Evolutionary conservation across 1,284 basidiomycete species (phyloP).

Genomic region (Stygiomarasmius scandens): DNA sequence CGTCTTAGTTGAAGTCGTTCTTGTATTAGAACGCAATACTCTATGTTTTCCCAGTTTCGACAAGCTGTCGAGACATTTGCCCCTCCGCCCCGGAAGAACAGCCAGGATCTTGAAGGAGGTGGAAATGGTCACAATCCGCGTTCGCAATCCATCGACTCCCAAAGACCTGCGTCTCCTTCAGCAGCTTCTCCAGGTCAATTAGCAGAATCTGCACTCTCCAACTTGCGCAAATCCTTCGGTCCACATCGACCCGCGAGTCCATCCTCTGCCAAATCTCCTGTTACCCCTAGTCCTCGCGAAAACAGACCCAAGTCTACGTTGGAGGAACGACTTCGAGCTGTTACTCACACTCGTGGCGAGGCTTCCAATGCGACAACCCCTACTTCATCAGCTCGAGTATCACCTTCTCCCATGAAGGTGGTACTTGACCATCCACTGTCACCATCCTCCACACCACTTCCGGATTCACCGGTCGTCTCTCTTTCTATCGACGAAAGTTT

Average conservation of each 20-base stretch:
- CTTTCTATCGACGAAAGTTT: conserved; percentile 10
- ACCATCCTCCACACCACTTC: conserved; percentile 46
- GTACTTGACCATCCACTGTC: conserved; percentile 35
- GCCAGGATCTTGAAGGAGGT: conserved; percentile 31
- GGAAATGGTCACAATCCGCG: conserved; percentile 21
- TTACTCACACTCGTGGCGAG: conserved; percentile 61
- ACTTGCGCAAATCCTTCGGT: conserved; percentile 63
- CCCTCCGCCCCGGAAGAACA: conserved; percentile 40
- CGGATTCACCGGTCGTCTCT: conserved; percentile 41
- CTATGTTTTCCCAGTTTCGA: conserved; percentile 69
- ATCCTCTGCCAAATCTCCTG: conserved; percentile 28
- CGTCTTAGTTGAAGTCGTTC: background rate
- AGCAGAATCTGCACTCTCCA: conserved; percentile 60
- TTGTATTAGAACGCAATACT: no score
- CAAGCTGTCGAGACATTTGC: conserved; percentile 62
- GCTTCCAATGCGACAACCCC: conserved; percentile 50
- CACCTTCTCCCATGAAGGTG: conserved; percentile 39
- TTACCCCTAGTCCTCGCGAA: conserved; percentile 22
- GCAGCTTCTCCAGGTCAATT: conserved; percentile 43
- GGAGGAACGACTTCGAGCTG: conserved; percentile 67
- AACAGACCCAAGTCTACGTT: conserved; percentile 58
- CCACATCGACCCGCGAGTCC: conserved; percentile 53
- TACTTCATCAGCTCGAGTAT: conserved; percentile 39
- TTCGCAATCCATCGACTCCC: conserved; percentile 41
- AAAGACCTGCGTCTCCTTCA: conserved; percentile 25